Evolutionary conservation across 768 basidiomycete species (phyloP).

Genomic region (Obba rivulosa): DNA sequence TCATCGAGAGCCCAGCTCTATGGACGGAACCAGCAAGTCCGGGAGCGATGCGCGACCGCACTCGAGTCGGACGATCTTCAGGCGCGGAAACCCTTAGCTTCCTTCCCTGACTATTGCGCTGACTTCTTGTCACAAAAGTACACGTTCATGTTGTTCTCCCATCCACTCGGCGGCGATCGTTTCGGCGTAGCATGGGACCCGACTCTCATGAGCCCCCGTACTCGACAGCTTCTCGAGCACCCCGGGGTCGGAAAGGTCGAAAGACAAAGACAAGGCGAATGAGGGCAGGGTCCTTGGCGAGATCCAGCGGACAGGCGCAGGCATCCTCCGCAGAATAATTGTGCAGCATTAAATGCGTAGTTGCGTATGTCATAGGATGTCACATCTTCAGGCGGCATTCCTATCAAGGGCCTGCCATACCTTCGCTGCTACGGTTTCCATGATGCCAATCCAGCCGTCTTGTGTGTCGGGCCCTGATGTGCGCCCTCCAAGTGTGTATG

Average conservation of each 20-base stretch:
- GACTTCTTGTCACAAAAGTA: no score
- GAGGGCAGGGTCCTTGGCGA: conserved; percentile 63
- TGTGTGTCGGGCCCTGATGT: background rate
- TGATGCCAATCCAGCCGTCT: conserved; percentile 18
- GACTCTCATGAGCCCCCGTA: conserved; percentile 51
- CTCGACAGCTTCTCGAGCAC: conserved; percentile 74
- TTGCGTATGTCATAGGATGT: no score
- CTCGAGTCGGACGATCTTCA: no score
- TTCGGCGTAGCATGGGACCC: conserved; percentile 90
- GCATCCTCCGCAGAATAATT: conserved; percentile 44
- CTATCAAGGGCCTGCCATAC: conserved; percentile 28
- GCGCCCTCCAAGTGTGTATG: conserved; percentile 33
- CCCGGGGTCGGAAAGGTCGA: conserved; percentile 38
- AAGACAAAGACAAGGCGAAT: conserved; percentile 54
- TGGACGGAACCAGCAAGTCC: no score
- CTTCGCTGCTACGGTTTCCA: conserved; percentile 23
- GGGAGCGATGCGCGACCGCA: no score
- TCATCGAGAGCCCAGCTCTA: no score
- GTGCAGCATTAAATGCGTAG: no score
- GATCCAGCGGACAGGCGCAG: conserved; percentile 69
- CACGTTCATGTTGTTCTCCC: conserved; percentile 79
- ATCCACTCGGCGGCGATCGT: conserved; percentile 69
- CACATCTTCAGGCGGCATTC: no score
- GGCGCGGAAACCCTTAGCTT: no score
- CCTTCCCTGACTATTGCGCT: no score